These are phyloP conservation scores for Boletellus deceptivus DNA, from an alignment of 1,284 basidiomycete species.

Conservation along the genomic window DNA sequence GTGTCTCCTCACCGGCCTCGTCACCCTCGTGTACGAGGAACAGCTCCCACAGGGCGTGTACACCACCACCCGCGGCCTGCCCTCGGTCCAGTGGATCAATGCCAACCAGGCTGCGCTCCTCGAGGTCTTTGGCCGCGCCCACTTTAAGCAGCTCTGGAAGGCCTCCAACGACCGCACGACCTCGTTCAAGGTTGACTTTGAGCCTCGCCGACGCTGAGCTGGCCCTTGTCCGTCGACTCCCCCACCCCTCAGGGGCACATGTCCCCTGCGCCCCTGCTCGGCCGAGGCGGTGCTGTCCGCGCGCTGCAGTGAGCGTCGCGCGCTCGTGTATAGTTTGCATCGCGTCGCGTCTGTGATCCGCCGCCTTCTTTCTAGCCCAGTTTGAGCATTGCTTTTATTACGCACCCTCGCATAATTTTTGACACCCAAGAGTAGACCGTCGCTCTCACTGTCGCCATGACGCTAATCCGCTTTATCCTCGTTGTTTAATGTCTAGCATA, in stretches of 20 bases:
- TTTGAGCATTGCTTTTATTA: constrained; percentile 37
- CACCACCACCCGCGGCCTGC: constrained; percentile 74
- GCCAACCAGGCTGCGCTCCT: constrained; percentile 61
- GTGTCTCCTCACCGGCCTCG: constrained; percentile 76
- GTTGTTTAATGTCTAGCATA: constrained; percentile 34
- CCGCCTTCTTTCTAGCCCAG: constrained; percentile 27
- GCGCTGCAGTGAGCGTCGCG: too few species aligned
- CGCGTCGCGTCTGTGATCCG: constrained; percentile 30
- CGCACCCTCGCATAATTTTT: constrained; percentile 34
- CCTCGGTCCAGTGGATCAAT: constrained; percentile 70
- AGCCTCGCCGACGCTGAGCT: constrained; percentile 35
- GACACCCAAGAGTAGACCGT: constrained; percentile 30
- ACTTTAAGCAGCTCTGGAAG: constrained; percentile 67
- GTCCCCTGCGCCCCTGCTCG: too few species aligned
- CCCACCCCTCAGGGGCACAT: constrained; percentile 6
- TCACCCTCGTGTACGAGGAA: constrained; percentile 75
- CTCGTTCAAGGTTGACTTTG: constrained; percentile 68
- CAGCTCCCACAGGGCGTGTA: constrained; percentile 60
- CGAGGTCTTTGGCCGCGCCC: constrained; percentile 68
- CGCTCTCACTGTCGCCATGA: constrained; percentile 31
- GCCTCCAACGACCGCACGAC: constrained; percentile 67
- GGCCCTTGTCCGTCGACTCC: background rate
- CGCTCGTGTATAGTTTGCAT: constrained; percentile 5
- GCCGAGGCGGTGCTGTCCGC: too few species aligned
- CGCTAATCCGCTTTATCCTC: constrained; percentile 34